Base-by-base conservation (phyloP, 2,329 filamentous ascomycete species). In the Diaporthe amygdali region DNA sequence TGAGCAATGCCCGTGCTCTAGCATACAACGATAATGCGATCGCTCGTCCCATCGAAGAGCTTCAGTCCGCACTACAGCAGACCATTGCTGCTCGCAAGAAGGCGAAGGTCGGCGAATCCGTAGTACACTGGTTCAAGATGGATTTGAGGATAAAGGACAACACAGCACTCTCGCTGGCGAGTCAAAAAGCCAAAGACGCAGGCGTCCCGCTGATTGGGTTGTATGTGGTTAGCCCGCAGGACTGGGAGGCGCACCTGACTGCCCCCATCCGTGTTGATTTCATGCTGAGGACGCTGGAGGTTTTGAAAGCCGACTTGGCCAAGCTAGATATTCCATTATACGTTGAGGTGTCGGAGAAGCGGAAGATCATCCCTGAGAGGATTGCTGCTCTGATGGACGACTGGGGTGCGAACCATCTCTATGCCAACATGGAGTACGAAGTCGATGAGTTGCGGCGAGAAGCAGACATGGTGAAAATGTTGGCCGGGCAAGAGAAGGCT, bases 51-150 rank as follows among this genome's bases (percentile, higher is more conserved):
- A 92, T 97, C 25, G 90, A 95, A 75, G 80, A 88, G 0, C 85
- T 97, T 2, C 79, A 90, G 7, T 79, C 83, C 0, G 90, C 91
- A 0, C 84, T 95, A 6, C 79, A 85, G 30, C 88, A 91, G 2
- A 96, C 94, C 0, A 81, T 85, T 2, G 76, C 81, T 0, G 79
- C 81, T 44, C 87, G 93, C 10, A 83, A 85, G 34, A 80, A 82
- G 1, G 86, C 93, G 15, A 73, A 82, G 1, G 82, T 86, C 0
- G 88, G 88, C 37, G 83, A 89, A 32, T 89, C 91, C 0, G 92
- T 97, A 0, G 89, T 97, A 0, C 94, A 97, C 81, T 97, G 95
- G 95, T 97, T 96, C 84, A 97, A 96, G 82, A 90, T 89, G 77
- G 95, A 97, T 79, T 82, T 97, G 64, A 88, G 95, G 3, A 85